phyloP scores from a whole-genome alignment of 768 basidiomycete genomes.

The Hericium erinaceus region DNA sequence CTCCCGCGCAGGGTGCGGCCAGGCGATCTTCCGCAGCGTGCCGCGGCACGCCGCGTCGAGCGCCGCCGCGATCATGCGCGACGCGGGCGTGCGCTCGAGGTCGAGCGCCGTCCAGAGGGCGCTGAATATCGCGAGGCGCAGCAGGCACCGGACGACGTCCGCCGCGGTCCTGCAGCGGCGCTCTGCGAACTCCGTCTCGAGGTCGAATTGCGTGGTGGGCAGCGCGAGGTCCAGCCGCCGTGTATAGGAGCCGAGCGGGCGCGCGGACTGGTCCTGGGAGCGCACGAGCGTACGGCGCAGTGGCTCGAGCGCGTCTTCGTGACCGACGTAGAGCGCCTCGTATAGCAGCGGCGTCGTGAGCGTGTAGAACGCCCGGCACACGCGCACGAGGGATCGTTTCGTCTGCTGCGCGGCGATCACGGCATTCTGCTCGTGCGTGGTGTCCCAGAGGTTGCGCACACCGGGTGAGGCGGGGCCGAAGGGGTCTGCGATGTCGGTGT shows the following conservation, averaged over 20 bases:
- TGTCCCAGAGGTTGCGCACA: not conserved
- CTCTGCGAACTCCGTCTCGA: not conserved
- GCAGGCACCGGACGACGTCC: not conserved
- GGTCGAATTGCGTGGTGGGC: not conserved
- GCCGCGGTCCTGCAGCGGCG: not conserved
- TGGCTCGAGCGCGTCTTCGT: not conserved
- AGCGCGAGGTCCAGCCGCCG: conserved; percentile 1
- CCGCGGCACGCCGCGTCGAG: not conserved
- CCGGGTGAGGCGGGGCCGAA: not conserved
- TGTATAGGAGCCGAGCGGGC: not conserved
- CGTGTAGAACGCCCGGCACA: not conserved
- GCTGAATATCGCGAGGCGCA: not conserved
- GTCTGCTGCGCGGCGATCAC: not conserved
- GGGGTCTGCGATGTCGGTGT: not conserved
- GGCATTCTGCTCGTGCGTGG: not conserved
- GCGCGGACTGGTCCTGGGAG: not conserved
- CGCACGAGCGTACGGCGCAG: not conserved
- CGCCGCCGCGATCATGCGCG: not conserved
- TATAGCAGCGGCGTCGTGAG: conserved; percentile 5
- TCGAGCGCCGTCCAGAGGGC: not conserved
- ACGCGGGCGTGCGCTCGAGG: not conserved
- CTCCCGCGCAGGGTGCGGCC: not conserved
- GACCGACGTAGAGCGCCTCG: not conserved
- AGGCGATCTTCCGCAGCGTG: not conserved
- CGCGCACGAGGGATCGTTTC: not conserved